Evolutionary conservation across 2,329 filamentous ascomycete species (phyloP), one percentile per base, ranked within the genome.

Genomic region (Botrytis fabae): DNA sequence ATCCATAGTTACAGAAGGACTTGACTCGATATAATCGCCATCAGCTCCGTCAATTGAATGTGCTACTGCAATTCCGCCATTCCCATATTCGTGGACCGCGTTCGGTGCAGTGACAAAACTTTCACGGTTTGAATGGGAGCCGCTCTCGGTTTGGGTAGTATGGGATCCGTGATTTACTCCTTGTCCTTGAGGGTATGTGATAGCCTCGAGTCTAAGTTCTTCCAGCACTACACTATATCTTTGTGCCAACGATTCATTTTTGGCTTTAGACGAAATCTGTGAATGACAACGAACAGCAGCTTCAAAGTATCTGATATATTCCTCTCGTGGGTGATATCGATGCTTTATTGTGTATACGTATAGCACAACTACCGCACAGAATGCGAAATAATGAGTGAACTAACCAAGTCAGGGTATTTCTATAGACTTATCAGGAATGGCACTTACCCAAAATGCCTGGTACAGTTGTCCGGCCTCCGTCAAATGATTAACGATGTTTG

Each of bases 281-380:
- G 75, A 71, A 66, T 85, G 84, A 60, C 84, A 85, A 57, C 79
- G 80, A 1, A 79, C 80, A 0, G 84, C 84, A 1, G 81, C 82
- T 22, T 79, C 74, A 28, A 85, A 81, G 42, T 82, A 81, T 0
- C 72, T 70, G 6, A 78, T 73, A 72, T 81, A 82, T 2, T 75
- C 77, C 40, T 80, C 78, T 48, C 78, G 74, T 4, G 78, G 75
- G 5, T 77, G 74, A 6, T 78, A 75, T 1, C 80, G 75, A 46
- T 82, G 78, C 60, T 84, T 84, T 16, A 85, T 85, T 7, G 81
- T 81, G 60, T 83, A 84, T 6, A 85, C 81, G 72, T 85, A 85
- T 3, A 85, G 77, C 1, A 85, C 80, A 1, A 84, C 83, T 4
- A 84, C 82, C 0, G 84, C 84, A 20, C 80, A 84, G 62, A 85